Conservation (phyloP, 129 eudicot genomes). For the Escallonia herrerae region DNA sequence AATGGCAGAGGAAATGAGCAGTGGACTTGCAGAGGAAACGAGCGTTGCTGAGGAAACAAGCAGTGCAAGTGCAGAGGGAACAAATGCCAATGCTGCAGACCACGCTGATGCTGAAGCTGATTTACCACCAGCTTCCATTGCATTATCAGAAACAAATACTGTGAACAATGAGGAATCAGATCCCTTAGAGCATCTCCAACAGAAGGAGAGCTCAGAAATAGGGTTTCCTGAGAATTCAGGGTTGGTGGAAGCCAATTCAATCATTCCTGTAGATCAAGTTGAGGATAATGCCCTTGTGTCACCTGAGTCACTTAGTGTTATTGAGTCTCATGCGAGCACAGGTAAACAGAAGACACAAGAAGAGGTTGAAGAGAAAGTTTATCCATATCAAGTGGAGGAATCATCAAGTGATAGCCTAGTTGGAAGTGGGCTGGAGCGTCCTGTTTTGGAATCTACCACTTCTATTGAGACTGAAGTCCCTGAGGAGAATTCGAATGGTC, state of each 20-base stretch:
- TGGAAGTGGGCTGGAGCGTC: constrained; percentile 21
- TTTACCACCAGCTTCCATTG: constrained; percentile 24
- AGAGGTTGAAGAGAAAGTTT: constrained; percentile 27
- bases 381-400: constrained; percentile 24
- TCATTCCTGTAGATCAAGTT: constrained; percentile 30
- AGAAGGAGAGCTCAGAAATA: constrained; percentile 17
- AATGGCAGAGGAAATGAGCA: constrained; percentile 16
- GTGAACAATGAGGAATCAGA: constrained; percentile 25
- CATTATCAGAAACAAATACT: constrained; percentile 19
- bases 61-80: constrained; percentile 18
- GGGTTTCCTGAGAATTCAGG: constrained; percentile 15
- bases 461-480: constrained; percentile 26
- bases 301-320: constrained; percentile 6
- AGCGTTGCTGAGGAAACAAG: constrained; percentile 19
- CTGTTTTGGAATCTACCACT: constrained; percentile 20
- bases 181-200: constrained; percentile 11
- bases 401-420: constrained; percentile 14
- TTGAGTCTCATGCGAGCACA: constrained; percentile 18
- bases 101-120: constrained; percentile 28
- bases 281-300: constrained; percentile 5
- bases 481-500: constrained; percentile 21
- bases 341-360: constrained; percentile 29
- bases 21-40: constrained; percentile 17
- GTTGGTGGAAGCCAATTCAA: constrained; percentile 18
- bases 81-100: constrained; percentile 17